Evolutionary conservation across 352 stramenopile species (phyloP), one percentile per base, ranked within the genome.

Genomic region (Globisporangium orthogonon): DNA sequence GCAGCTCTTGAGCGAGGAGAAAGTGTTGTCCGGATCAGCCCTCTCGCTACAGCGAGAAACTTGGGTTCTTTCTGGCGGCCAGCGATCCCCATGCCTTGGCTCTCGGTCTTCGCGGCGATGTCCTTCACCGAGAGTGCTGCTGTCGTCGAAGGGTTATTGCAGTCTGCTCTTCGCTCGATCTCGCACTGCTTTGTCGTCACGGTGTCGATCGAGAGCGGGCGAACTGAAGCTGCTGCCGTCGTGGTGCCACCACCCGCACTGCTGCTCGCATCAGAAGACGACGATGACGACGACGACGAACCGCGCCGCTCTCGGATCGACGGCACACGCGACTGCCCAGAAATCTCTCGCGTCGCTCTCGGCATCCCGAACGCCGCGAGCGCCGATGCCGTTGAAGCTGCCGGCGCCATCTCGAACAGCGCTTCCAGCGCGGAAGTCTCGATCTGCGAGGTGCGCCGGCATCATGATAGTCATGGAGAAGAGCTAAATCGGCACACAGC

Each of bases 31-130:
- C 41, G 37, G 30, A 56, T 15, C 30, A 64, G 43, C 13, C 31
- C 50, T 47, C 40, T 60, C 10, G 61, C 49, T 7, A 56, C 56
- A 0, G 45, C 35, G 31, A 63, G 18, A n/a, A 58, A 35, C 31
- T 63, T 63, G 18, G 46, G 58, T 28, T 58, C 58, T 53, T 35
- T 13, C 37, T 43, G 37, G 37, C 37, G 37, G 6, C 37, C 37
- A 4, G 37, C 37, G 37, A 43, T 13, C 2, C 0, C 37, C 11
- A 43, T 17, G 11, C 2, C 11, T 14, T 37, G 28, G 28, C 23
- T 52, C 47, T 52, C 47, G 30, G 47, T 37, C 30, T 52, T 52
- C n/a, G 18, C 53, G 52, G 11, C 52, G 47, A 48, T 28, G 43
- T 48, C 43, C 43, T 28, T 48, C 17, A 48, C 15, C 18, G 43